Conservation (phyloP, 2,329 filamentous ascomycete species). For the Aureobasidium namibiae region DNA sequence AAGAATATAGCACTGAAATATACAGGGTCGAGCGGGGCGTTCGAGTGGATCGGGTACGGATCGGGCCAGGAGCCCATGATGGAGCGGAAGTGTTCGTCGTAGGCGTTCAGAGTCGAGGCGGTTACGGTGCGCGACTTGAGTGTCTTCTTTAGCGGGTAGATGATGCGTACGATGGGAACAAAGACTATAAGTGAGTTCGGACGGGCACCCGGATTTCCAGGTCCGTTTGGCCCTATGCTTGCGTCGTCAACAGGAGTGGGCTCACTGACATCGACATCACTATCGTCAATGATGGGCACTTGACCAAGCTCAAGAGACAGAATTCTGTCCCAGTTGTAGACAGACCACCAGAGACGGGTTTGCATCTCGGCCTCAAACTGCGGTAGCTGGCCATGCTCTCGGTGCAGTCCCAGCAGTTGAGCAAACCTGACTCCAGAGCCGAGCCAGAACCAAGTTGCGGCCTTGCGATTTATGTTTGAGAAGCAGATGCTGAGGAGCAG, state of each 20-base stretch:
- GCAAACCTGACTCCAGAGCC: slow-evolving; percentile 70
- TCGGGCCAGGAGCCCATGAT: slow-evolving; percentile 70
- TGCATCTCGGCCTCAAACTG: slow-evolving; percentile 78
- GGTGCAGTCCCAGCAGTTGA: slow-evolving; percentile 75
- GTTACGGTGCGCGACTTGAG: slow-evolving; percentile 61
- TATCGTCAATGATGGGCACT: slow-evolving; percentile 75
- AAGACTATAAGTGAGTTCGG: slow-evolving; percentile 68
- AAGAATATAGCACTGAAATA: slow-evolving; percentile 68
- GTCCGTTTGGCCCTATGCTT: slow-evolving; percentile 52
- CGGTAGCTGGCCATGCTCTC: slow-evolving; percentile 64
- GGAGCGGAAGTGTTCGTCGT: slow-evolving; percentile 70
- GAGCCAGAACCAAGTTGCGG: slow-evolving; percentile 79
- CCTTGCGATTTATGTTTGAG: slow-evolving; percentile 77
- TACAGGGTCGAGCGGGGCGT: slow-evolving; percentile 61
- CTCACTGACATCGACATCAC: slow-evolving; percentile 76
- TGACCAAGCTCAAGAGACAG: slow-evolving; percentile 73
- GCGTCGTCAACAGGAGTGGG: slow-evolving; percentile 77
- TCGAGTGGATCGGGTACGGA: slow-evolving; percentile 59
- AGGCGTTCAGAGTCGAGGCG: slow-evolving; percentile 60
- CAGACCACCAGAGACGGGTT: slow-evolving; percentile 83
- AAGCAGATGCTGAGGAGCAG: slow-evolving; percentile 71
- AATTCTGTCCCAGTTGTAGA: slow-evolving; percentile 79
- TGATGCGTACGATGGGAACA: slow-evolving; percentile 72
- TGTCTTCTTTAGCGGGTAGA: slow-evolving; percentile 63
- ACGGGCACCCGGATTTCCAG: slow-evolving; percentile 37